phyloP scores from a whole-genome alignment of 164 flowering plant genomes.

The Tetracentron sinense region DNA sequence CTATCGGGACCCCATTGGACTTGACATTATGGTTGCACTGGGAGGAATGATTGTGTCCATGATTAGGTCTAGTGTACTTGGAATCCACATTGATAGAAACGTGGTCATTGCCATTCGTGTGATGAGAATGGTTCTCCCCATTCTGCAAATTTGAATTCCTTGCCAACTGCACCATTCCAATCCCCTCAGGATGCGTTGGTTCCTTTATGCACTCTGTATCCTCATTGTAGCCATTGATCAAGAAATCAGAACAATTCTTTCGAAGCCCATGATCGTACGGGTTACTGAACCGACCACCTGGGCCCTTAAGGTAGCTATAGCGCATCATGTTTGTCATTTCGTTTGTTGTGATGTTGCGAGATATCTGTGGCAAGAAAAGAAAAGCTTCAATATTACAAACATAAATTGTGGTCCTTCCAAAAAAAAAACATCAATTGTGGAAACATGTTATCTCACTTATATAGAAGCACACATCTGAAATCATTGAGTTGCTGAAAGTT shows the following conservation, averaged over 20 bases:
- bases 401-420: too few relatives aligned
- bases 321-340: slow-evolving; percentile 87
- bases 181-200: slow-evolving; percentile 46
- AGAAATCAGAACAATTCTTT: slow-evolving; percentile 82
- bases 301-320: slow-evolving; percentile 78
- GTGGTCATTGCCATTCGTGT: slow-evolving; percentile 51
- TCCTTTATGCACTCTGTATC: slow-evolving; percentile 53
- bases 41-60: slow-evolving; percentile 62
- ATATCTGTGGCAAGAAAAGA: slow-evolving; percentile 47
- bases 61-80: slow-evolving; percentile 24
- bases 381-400: too few relatives aligned
- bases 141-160: slow-evolving; percentile 44
- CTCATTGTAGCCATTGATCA: slow-evolving; percentile 83
- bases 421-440: too few relatives aligned
- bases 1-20: slow-evolving; percentile 47
- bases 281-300: slow-evolving; percentile 74
- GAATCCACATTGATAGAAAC: slow-evolving; percentile 48
- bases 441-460: too few relatives aligned
- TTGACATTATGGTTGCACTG: slow-evolving; percentile 55
- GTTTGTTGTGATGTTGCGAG: slow-evolving; percentile 88
- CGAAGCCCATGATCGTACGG: slow-evolving; percentile 77
- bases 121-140: slow-evolving; percentile 46
- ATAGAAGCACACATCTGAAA: too few relatives aligned
- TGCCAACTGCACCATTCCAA: slow-evolving; percentile 56
- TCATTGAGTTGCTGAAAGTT: too few relatives aligned